phyloP scores from a whole-genome alignment of 2,329 filamentous ascomycete species.

The Corinectria fuckeliana region DNA sequence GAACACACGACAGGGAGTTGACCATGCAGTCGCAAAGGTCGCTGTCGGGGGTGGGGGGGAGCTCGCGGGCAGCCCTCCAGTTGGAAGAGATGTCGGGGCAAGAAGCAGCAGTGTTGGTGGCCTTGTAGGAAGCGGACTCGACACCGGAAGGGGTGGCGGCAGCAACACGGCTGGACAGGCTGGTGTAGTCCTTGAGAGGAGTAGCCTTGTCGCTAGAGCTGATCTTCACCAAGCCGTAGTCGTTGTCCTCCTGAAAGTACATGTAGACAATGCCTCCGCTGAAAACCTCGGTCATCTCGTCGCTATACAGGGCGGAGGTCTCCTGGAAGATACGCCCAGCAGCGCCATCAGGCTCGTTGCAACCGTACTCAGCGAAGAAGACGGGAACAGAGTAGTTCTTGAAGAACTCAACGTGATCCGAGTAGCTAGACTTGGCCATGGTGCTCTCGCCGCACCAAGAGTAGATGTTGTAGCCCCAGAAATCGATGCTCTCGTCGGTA shows the following conservation, averaged over 20 bases:
- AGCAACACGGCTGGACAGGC: slow-evolving; percentile 73
- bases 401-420: slow-evolving; percentile 85
- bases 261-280: slow-evolving; percentile 98
- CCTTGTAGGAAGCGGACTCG: slow-evolving; percentile 70
- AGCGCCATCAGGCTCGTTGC: slow-evolving; percentile 71
- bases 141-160: slow-evolving; percentile 71
- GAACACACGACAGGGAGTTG: slow-evolving; percentile 72
- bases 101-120: slow-evolving; percentile 71
- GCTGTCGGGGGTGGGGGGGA: slow-evolving; percentile 83
- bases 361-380: slow-evolving; percentile 99
- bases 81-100: slow-evolving; percentile 71
- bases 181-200: slow-evolving; percentile 76
- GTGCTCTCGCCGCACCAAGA: slow-evolving; percentile 93
- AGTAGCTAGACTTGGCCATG: slow-evolving; percentile 79
- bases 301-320: slow-evolving; percentile 79
- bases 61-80: slow-evolving; percentile 71
- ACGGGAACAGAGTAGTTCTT: slow-evolving; percentile 87
- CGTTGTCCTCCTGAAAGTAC: slow-evolving; percentile 91
- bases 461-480: slow-evolving; percentile 99
- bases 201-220: slow-evolving; percentile 61
- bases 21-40: slow-evolving; percentile 88
- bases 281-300: slow-evolving; percentile 85
- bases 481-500: slow-evolving; percentile 76
- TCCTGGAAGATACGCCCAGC: slow-evolving; percentile 83
- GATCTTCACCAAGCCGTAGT: slow-evolving; percentile 81